Evolutionary conservation across 2,329 filamentous ascomycete species (phyloP).

Genomic region (Nemania bipapillata): DNA sequence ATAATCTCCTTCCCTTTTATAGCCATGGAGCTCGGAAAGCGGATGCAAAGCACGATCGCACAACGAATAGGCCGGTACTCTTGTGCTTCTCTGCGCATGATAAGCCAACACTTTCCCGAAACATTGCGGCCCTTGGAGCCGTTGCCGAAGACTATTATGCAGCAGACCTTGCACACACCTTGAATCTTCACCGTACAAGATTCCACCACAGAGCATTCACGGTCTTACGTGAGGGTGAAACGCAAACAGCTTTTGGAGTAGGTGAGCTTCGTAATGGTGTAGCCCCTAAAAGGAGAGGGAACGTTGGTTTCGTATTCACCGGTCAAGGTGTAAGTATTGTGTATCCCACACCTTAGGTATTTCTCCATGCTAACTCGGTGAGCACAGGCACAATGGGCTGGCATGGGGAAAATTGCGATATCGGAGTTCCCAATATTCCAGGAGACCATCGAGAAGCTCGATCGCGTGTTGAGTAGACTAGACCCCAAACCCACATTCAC

Average conservation of each 20-base stretch:
- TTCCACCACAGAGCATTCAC: slow-evolving; percentile 31
- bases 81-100: slow-evolving; percentile 42
- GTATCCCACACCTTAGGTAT: no score
- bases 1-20: slow-evolving; percentile 39
- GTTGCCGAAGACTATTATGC: slow-evolving; percentile 38
- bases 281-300: slow-evolving; percentile 11
- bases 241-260: slow-evolving; percentile 18
- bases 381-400: slow-evolving; percentile 45
- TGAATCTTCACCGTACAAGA: slow-evolving; percentile 36
- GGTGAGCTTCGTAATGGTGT: slow-evolving; percentile 11
- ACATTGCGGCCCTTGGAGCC: slow-evolving; percentile 38
- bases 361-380: slow-evolving; percentile 3
- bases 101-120: slow-evolving; percentile 38
- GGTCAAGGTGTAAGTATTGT: slow-evolving; percentile 44
- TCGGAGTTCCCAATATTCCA: slow-evolving; percentile 26
- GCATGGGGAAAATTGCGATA: slow-evolving; percentile 45
- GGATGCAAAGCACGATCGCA: slow-evolving; percentile 21
- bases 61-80: slow-evolving; percentile 36
- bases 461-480: slow-evolving; percentile 30
- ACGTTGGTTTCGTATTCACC: slow-evolving; percentile 43
- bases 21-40: slow-evolving; percentile 35
- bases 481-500: slow-evolving; percentile 33
- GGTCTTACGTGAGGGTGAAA: slow-evolving; percentile 28
- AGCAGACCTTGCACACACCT: slow-evolving; percentile 39
- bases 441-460: slow-evolving; percentile 33